Evolutionary conservation across 169 alveolate genomes (phyloP).

Genomic region (Plasmodium cynomolgi): DNA sequence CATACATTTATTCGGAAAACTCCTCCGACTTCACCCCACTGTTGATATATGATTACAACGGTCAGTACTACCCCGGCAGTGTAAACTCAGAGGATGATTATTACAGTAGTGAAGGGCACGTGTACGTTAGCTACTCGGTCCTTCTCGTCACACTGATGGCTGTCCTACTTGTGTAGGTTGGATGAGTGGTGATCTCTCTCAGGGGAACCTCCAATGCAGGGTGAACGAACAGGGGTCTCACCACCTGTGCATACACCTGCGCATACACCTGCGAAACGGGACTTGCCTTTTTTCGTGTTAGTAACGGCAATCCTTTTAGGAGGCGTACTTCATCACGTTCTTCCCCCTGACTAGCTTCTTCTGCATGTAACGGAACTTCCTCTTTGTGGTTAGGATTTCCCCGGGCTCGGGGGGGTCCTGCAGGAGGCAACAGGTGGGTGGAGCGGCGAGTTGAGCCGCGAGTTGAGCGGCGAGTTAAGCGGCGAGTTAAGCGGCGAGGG

Average conservation of each 20-base stretch:
- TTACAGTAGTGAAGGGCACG: background rate
- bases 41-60: background rate
- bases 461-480: background rate
- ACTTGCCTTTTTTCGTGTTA: background rate
- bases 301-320: background rate
- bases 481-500: background rate
- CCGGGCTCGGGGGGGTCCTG: constrained; percentile 11
- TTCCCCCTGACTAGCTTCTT: constrained; percentile 54
- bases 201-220: background rate
- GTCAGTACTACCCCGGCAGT: background rate
- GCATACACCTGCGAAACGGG: background rate
- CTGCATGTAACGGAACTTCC: constrained; percentile 66
- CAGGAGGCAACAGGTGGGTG: background rate
- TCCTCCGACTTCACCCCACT: constrained; percentile 16
- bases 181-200: background rate
- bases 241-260: background rate
- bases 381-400: constrained; percentile 27
- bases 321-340: constrained; percentile 14
- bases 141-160: background rate
- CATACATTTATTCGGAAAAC: background rate
- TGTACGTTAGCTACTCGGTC: background rate
- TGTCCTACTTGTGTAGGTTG: background rate
- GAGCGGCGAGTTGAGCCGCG: background rate
- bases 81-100: background rate
- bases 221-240: background rate